A percentile compares a stretch with the other conserved stretches of the same genome.
Evolutionary conservation across 2,329 filamentous ascomycete species (phyloP).

Genomic region (Fusarium tuaranense): DNA sequence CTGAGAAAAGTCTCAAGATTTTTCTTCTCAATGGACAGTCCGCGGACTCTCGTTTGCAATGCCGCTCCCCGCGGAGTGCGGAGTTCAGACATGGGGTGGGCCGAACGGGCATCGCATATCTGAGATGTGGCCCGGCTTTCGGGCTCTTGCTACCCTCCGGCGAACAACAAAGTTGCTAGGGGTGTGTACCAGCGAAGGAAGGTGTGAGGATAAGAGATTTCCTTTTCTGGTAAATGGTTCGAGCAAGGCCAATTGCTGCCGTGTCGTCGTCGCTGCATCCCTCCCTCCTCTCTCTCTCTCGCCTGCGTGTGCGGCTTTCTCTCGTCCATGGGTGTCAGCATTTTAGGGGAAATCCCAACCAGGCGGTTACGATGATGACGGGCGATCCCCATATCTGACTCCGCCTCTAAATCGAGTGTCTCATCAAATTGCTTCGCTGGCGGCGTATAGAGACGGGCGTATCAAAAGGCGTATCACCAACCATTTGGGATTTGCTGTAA

Average conservation of each 20-base stretch:
- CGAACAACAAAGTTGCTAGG: background rate
- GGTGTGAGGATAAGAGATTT: background rate
- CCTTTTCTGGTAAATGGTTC: conserved; percentile 7
- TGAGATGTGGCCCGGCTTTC: conserved; percentile 39
- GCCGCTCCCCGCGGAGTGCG: conserved; percentile 35
- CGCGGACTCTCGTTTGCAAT: conserved; percentile 16
- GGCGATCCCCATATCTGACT: conserved; percentile 11
- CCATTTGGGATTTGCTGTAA: background rate
- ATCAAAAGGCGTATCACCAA: background rate
- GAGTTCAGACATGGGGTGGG: conserved; percentile 28
- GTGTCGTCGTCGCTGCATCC: background rate
- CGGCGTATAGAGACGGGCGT: background rate
- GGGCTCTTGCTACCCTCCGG: conserved; percentile 45
- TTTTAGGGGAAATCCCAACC: conserved; percentile 16
- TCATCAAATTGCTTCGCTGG: background rate
- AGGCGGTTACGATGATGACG: conserved; percentile 9
- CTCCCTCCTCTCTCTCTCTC: background rate
- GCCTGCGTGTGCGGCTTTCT: background rate
- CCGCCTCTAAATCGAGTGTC: background rate
- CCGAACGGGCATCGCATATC: background rate
- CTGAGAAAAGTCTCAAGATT: background rate
- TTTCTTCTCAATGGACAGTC: background rate
- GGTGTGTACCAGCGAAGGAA: conserved; percentile 11
- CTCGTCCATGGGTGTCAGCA: conserved; percentile 3
- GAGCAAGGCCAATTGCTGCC: background rate